Percentiles rank a stretch among this genome's conserved stretches.
These are phyloP conservation scores for Xylaria grammica DNA, from an alignment of 495 filamentous ascomycete species.

Conservation along the genomic window DNA sequence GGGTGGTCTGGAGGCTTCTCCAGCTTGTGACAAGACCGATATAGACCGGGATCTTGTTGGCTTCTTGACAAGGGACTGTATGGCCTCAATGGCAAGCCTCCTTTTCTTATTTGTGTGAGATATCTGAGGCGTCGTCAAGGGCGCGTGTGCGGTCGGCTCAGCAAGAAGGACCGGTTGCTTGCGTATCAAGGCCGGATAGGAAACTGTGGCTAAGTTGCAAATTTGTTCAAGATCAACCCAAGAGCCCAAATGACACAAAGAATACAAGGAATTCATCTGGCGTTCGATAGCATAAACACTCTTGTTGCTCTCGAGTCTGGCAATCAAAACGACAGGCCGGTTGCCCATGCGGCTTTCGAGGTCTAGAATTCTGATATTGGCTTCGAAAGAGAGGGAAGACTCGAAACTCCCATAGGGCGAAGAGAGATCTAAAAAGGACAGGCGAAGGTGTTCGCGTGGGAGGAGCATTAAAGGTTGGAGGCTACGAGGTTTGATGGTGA, in stretches of 20 bases:
- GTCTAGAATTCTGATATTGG: slow-evolving; percentile 67
- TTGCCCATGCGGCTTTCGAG: slow-evolving; percentile 57
- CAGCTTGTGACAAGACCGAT: slow-evolving; percentile 34
- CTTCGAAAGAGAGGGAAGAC: slow-evolving; percentile 60
- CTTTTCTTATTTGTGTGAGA: slow-evolving; percentile 54
- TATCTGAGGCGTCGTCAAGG: slow-evolving; percentile 42
- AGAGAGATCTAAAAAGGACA: slow-evolving; percentile 65
- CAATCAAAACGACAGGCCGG: slow-evolving; percentile 67
- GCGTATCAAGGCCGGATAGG: slow-evolving; percentile 33
- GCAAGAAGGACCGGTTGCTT: slow-evolving; percentile 19
- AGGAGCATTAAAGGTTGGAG: slow-evolving; percentile 66
- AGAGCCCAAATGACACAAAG: slow-evolving; percentile 69
- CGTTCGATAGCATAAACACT: slow-evolving; percentile 74
- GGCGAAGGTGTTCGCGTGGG: slow-evolving; percentile 62
- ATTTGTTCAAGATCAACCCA: slow-evolving; percentile 65
- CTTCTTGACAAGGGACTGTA: slow-evolving; percentile 53
- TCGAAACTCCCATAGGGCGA: slow-evolving; percentile 57
- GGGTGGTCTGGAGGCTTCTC: slow-evolving; percentile 18
- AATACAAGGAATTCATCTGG: slow-evolving; percentile 69
- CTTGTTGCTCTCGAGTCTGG: slow-evolving; percentile 62
- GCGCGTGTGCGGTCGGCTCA: slow-evolving; percentile 22
- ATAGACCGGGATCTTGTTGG: slow-evolving; percentile 36
- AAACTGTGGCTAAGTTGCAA: slow-evolving; percentile 45
- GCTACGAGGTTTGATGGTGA: slow-evolving; percentile 62
- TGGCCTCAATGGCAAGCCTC: slow-evolving; percentile 57